These are phyloP conservation scores for Pseudozyma sp. DNA, from an alignment of 1,284 basidiomycete genomes.

Conservation along the genomic window DNA sequence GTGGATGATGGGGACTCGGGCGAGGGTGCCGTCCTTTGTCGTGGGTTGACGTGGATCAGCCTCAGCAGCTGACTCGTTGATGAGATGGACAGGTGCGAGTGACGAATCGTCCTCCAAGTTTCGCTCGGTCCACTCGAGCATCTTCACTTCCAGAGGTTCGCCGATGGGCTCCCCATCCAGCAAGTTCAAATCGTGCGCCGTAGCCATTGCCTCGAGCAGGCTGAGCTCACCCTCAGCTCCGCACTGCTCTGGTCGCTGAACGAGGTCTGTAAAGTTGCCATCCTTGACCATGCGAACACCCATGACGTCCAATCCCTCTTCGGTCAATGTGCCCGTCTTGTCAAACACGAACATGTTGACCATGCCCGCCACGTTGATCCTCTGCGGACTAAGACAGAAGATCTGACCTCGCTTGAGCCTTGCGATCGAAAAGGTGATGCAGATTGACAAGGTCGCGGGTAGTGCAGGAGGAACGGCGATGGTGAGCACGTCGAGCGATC, in stretches of 20 bases:
- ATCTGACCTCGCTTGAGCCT: conserved; percentile 28
- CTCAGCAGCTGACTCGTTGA: conserved; percentile 1
- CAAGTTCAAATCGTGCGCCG: conserved; percentile 42
- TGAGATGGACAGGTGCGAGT: conserved; percentile 21
- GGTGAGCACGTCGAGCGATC: conserved; percentile 45
- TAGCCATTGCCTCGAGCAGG: conserved; percentile 34
- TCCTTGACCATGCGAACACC: conserved; percentile 20
- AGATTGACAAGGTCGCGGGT: conserved; percentile 37
- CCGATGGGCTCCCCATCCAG: conserved; percentile 42
- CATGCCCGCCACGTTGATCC: conserved; percentile 52
- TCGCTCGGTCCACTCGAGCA: conserved; percentile 42
- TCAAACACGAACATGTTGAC: conserved; percentile 43
- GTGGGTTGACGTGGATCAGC: conserved; percentile 8
- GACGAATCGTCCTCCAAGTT: conserved; percentile 29
- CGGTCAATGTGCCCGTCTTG: conserved; percentile 53
- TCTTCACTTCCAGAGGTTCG: conserved; percentile 50
- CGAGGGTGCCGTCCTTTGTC: conserved; percentile 26
- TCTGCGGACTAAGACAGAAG: conserved; percentile 45
- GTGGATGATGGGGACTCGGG: conserved; percentile 36
- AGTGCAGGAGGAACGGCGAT: conserved; percentile 39
- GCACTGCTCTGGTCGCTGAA: conserved; percentile 1
- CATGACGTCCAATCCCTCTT: conserved; percentile 40
- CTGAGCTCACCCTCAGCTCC: not conserved
- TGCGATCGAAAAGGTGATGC: conserved; percentile 35
- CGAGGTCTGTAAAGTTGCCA: conserved; percentile 19